These are phyloP conservation scores for Leucogyrophana mollusca DNA, from an alignment of 768 basidiomycete genomes.

Conservation along the genomic window DNA sequence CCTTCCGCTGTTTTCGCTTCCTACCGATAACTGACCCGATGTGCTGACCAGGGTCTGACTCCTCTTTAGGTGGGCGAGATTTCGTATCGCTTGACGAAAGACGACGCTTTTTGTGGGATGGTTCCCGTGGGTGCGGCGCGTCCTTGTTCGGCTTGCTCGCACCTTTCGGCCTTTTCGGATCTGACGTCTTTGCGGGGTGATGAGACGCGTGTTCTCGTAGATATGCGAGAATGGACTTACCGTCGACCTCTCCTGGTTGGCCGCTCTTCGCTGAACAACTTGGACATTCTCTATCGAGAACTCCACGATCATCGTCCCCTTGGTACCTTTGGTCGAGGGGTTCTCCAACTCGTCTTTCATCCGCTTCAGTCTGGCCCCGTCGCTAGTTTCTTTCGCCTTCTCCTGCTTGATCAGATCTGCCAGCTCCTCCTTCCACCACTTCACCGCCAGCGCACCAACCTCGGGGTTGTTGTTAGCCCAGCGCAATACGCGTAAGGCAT, in stretches of 20 bases:
- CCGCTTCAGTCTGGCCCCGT: slow-evolving; percentile 53
- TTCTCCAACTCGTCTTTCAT: slow-evolving; percentile 53
- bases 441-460: slow-evolving; percentile 60
- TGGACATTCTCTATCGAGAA: slow-evolving; percentile 96
- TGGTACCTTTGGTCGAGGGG: slow-evolving; percentile 37
- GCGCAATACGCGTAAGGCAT: slow-evolving; percentile 86
- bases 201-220: background rate
- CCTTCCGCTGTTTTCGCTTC: slow-evolving; percentile 72
- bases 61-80: slow-evolving; percentile 18
- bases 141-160: slow-evolving; percentile 7
- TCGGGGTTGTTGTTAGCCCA: slow-evolving; percentile 92
- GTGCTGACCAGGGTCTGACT: slow-evolving; percentile 32
- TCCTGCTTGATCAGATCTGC: slow-evolving; percentile 57
- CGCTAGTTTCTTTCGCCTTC: slow-evolving; percentile 44
- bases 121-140: slow-evolving; percentile 27
- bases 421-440: slow-evolving; percentile 86
- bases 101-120: slow-evolving; percentile 41
- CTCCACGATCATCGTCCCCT: slow-evolving; percentile 77
- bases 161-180: slow-evolving; percentile 8
- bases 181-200: slow-evolving; percentile 7
- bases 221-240: slow-evolving; percentile 4
- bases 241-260: slow-evolving; percentile 43
- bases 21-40: slow-evolving; percentile 76
- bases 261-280: slow-evolving; percentile 75
- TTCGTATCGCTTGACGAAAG: slow-evolving; percentile 20